Percentiles rank a stretch among this genome's conserved stretches.
phyloP scores from a whole-genome alignment of 768 basidiomycete species.

The Boletus speciosus region DNA sequence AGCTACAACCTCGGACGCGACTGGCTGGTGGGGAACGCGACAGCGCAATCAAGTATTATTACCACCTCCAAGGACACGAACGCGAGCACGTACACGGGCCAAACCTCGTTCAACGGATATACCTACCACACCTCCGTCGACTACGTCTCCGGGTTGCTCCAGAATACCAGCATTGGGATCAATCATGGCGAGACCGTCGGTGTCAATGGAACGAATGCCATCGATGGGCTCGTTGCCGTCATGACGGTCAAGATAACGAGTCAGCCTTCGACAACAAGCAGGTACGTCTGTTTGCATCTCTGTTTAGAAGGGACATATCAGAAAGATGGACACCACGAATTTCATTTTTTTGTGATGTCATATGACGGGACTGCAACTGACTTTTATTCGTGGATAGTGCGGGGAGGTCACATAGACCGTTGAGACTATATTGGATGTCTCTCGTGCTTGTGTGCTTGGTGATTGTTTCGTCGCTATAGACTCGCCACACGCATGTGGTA shows the following conservation, averaged over 20 bases:
- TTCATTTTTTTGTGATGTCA: not conserved
- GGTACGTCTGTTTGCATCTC: conserved; percentile 13
- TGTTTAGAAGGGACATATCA: not conserved
- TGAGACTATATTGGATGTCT: conserved; percentile 8
- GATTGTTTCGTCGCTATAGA: conserved; percentile 16
- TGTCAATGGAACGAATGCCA: conserved; percentile 50
- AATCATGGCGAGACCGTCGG: conserved; percentile 63
- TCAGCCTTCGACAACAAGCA: conserved; percentile 27
- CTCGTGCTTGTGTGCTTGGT: conserved; percentile 12
- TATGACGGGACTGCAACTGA: conserved; percentile 1
- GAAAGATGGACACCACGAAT: not conserved
- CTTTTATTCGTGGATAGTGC: conserved; percentile 10
- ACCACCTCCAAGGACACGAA: conserved; percentile 37
- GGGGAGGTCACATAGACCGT: conserved; percentile 8
- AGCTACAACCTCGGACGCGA: conserved; percentile 83
- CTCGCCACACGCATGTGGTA: not conserved
- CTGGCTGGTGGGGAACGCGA: conserved; percentile 82
- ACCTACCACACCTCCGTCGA: conserved; percentile 68
- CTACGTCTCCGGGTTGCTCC: conserved; percentile 69
- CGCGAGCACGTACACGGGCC: conserved; percentile 55
- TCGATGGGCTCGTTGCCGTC: conserved; percentile 83
- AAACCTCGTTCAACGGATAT: conserved; percentile 61
- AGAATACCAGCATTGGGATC: conserved; percentile 63
- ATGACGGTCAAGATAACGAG: conserved; percentile 64
- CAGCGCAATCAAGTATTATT: conserved; percentile 36